A percentile compares a stretch with the other conserved stretches of the same genome.
Evolutionary conservation across 495 filamentous ascomycete species (phyloP).

Genomic region (Niebla homalea): DNA sequence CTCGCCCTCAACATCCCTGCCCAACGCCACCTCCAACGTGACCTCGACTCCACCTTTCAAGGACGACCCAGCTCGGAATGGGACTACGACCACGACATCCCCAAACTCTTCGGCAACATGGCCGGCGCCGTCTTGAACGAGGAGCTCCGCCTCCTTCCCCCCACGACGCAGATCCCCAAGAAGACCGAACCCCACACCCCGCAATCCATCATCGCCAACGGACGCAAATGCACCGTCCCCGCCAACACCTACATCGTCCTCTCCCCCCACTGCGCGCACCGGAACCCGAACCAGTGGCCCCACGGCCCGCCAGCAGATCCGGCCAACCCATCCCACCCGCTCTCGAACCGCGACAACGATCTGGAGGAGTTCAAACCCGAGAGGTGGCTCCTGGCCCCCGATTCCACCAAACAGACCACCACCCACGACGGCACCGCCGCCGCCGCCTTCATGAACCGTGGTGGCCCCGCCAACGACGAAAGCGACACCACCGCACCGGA

Average conservation of each 20-base stretch:
- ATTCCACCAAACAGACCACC: constrained; percentile 17
- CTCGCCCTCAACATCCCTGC: constrained; percentile 44
- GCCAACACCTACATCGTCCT: constrained; percentile 33
- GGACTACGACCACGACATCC: constrained; percentile 48
- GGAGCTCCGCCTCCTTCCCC: constrained; percentile 48
- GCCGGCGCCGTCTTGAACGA: constrained; percentile 57
- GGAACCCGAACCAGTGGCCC: constrained; percentile 48
- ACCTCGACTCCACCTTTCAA: constrained; percentile 44
- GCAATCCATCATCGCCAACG: constrained; percentile 39
- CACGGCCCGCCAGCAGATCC: constrained; percentile 19
- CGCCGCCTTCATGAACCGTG: background rate
- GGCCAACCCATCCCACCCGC: constrained; percentile 8
- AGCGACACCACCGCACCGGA: constrained; percentile 15
- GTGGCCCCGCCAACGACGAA: constrained; percentile 16
- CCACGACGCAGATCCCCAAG: constrained; percentile 50
- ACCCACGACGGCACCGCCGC: constrained; percentile 12
- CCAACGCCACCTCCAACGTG: constrained; percentile 46
- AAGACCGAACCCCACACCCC: constrained; percentile 29
- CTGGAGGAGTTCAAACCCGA: constrained; percentile 38
- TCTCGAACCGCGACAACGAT: constrained; percentile 24
- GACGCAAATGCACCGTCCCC: constrained; percentile 37
- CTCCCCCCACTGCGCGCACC: constrained; percentile 32
- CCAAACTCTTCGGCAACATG: constrained; percentile 43
- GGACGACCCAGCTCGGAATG: constrained; percentile 37
- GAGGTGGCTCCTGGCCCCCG: constrained; percentile 41